These are phyloP conservation scores for Fraxinus sp. DNA, from an alignment of 305 asterid genomes.

Conservation along the genomic window DNA sequence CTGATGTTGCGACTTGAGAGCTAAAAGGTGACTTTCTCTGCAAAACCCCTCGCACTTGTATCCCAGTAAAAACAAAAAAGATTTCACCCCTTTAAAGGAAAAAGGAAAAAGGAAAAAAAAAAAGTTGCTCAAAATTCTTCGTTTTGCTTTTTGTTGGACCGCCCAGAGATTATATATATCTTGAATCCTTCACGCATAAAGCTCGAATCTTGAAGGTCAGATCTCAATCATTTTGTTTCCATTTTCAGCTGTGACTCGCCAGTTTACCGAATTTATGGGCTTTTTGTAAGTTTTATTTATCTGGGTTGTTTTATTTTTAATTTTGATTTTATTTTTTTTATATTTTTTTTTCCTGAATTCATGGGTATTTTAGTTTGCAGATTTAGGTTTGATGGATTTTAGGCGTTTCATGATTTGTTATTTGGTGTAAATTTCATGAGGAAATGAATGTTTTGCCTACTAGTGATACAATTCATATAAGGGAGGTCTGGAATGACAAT, in stretches of 20 bases:
- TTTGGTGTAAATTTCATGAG: constrained; percentile 17
- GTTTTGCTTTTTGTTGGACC: not conserved
- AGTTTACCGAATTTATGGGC: not conserved
- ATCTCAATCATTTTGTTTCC: constrained; percentile 2
- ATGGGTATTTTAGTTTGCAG: constrained; percentile 12
- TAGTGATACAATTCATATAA: constrained; percentile 28
- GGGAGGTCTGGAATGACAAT: constrained; percentile 42
- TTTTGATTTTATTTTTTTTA: not conserved
- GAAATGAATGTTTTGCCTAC: constrained; percentile 29
- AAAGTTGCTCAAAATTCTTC: not conserved
- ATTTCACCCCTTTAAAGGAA: not conserved
- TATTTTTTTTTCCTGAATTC: not conserved
- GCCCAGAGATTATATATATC: not conserved
- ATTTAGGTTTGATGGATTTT: constrained; percentile 25
- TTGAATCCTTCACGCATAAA: not conserved
- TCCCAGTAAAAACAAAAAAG: not conserved
- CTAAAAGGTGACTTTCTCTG: not conserved
- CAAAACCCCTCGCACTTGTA: not conserved
- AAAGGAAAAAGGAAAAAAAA: not conserved
- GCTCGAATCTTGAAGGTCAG: constrained; percentile 30
- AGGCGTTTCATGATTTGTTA: constrained; percentile 7
- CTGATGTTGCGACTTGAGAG: not conserved
- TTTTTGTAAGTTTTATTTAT: not conserved
- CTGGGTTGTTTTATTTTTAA: not conserved
- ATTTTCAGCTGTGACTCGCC: not conserved